Base-by-base conservation (phyloP, 768 basidiomycete species). In the Fistulinella prunicolor region DNA sequence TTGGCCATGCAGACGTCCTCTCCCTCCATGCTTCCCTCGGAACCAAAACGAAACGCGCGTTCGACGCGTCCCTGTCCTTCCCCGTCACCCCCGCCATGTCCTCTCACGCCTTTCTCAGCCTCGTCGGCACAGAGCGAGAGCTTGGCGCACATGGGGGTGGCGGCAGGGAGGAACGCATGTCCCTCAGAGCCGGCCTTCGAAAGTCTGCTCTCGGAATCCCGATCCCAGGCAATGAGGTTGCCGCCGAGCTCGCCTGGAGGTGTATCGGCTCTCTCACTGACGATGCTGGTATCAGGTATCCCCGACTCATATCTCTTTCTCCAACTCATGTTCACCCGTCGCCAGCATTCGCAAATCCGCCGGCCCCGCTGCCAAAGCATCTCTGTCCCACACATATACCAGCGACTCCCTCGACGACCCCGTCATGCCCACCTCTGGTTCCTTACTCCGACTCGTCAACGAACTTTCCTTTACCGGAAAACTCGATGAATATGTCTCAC, bases 1-100 rank as follows among this genome's bases (percentile, higher is more conserved):
- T 98, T 56, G 95, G 95, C 21, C 89, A 92, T 7, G 95, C 87
- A 14, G 95, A 99, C 67, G 80, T 81, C 0, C 73, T 98, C 42
- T 86, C 91, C 59, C 90, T 86, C 13, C 87, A 88, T 44, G 65
- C 89, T 10, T 81, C 94, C 1, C 73, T 86, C 16, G 95, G 94
- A 0, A 95, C 94, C 3, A 86, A 87, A 61, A 98, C 94, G 0
- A 81, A 83, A 47, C 82, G 83, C 45, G 82, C 94, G 0, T 94
- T 89, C 68, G 79, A 90, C 50, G 86, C 83, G 36, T 70, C 84
- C 10, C 65, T 86, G 2, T 73, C 77, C 0, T 70, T 81, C 0
- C 90, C 90, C 1, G 64, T 91, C 34, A 75, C 80, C 0, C 64
- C 75, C 10, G 66, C 75, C 47, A 79, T 97, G 47, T 67, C 75